A percentile compares a stretch with the other conserved stretches of the same genome.
Evolutionary conservation across 2,329 filamentous ascomycete species (phyloP).

Genomic region (Hymenoscyphus infarciens): DNA sequence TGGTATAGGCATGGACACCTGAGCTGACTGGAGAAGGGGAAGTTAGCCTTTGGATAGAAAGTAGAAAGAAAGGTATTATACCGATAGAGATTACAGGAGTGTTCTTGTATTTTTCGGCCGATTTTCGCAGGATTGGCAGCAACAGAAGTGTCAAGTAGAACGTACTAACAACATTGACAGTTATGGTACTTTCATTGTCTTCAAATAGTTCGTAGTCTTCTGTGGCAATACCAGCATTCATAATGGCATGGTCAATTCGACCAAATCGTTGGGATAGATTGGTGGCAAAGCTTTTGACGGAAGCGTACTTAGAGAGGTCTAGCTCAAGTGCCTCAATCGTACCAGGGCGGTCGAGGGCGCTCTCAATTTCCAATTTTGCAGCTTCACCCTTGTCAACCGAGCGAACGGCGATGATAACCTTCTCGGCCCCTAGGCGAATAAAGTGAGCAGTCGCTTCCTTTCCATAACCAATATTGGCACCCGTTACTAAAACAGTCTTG

Average conservation of each 20-base stretch:
- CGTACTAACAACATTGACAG: constrained; percentile 25
- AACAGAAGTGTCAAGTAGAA: constrained; percentile 21
- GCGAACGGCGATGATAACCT: constrained; percentile 39
- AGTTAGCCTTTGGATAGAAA: too few species aligned
- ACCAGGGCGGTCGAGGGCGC: constrained; percentile 2
- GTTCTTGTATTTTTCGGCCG: constrained; percentile 6
- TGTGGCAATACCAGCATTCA: constrained; percentile 33
- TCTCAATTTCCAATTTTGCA: constrained; percentile 37
- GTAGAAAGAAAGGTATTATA: too few species aligned
- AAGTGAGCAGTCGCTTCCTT: constrained; percentile 39
- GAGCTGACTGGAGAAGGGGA: constrained; percentile 9
- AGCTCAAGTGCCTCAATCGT: constrained; percentile 11
- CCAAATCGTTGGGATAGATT: constrained; percentile 8
- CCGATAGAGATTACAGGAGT: constrained; percentile 13
- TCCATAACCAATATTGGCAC: constrained; percentile 41
- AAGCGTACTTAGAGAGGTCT: constrained; percentile 13
- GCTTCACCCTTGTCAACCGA: constrained; percentile 40
- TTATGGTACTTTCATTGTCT: constrained; percentile 20
- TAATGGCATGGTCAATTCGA: constrained; percentile 43
- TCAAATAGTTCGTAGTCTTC: constrained; percentile 16
- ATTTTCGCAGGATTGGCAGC: constrained; percentile 12
- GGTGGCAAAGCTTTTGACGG: constrained; percentile 7
- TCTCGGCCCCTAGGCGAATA: constrained; percentile 31
- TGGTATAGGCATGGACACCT: constrained; percentile 14
- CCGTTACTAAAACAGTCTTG: constrained; percentile 39